A percentile compares a stretch with the other conserved stretches of the same genome.
phyloP scores from a whole-genome alignment of 2,329 filamentous ascomycete genomes.

The Nigrospora sphaerica region DNA sequence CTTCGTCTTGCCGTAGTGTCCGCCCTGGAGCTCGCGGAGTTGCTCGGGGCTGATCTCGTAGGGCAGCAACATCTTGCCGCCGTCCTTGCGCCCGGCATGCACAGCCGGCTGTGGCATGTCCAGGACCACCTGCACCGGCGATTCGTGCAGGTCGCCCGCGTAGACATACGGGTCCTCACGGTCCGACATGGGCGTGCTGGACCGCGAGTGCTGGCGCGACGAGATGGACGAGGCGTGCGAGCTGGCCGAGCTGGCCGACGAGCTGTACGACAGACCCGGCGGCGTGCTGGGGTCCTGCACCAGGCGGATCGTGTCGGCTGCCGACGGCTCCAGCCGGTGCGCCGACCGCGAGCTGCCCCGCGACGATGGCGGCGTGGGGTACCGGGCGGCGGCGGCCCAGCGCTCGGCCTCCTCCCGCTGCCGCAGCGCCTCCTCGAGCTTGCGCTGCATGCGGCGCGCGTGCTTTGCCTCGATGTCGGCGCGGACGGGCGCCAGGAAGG shows the following conservation, averaged over 20 bases:
- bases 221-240: constrained; percentile 42
- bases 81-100: constrained; percentile 22
- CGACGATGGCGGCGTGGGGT: constrained; percentile 39
- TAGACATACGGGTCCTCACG: constrained; percentile 35
- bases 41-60: constrained; percentile 50
- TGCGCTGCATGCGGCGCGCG: constrained; percentile 40
- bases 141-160: constrained; percentile 37
- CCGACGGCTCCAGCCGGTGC: constrained; percentile 11
- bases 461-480: constrained; percentile 45
- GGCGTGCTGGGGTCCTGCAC: constrained; percentile 33
- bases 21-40: constrained; percentile 41
- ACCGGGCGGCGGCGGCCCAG: constrained; percentile 26
- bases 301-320: constrained; percentile 32
- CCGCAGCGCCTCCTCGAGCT: constrained; percentile 25
- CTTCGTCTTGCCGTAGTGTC: constrained; percentile 33
- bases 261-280: constrained; percentile 38
- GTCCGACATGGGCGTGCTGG: constrained; percentile 43
- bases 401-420: constrained; percentile 35
- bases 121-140: constrained; percentile 38
- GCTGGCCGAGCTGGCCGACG: constrained; percentile 31
- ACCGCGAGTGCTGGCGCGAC: constrained; percentile 38
- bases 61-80: constrained; percentile 32
- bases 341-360: constrained; percentile 33
- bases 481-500: constrained; percentile 82
- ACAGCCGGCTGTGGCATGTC: constrained; percentile 27